Conservation (phyloP, 2,329 filamentous ascomycete genomes). For the Cercospora beticola region DNA sequence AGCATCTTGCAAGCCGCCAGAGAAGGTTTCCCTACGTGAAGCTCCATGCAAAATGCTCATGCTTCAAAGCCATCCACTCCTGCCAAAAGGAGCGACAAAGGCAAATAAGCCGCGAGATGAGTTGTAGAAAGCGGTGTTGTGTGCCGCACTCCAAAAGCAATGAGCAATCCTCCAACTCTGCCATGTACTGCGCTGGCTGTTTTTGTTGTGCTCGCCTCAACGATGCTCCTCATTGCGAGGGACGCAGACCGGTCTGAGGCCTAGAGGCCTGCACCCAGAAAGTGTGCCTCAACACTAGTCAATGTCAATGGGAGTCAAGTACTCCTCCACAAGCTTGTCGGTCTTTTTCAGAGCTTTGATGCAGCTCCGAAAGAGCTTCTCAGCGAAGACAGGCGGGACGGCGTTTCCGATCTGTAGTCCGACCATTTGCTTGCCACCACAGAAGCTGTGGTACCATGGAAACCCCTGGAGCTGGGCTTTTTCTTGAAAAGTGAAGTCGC, state of each 20-base stretch:
- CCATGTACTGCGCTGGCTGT: background rate
- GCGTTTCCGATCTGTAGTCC: slow-evolving; percentile 75
- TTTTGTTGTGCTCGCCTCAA: background rate
- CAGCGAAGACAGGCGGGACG: slow-evolving; percentile 53
- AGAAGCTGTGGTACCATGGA: slow-evolving; percentile 70
- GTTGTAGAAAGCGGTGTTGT: background rate
- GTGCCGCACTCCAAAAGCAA: background rate
- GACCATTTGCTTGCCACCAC: slow-evolving; percentile 50
- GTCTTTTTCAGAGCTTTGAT: slow-evolving; percentile 15
- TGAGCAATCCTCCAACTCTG: background rate
- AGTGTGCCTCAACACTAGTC: background rate
- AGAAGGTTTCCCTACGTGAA: background rate
- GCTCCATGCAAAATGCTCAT: background rate
- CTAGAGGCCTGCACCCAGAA: background rate
- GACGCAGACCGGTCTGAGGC: background rate
- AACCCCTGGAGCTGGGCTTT: slow-evolving; percentile 34
- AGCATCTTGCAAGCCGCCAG: background rate
- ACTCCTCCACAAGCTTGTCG: slow-evolving; percentile 18
- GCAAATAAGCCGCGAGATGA: no score
- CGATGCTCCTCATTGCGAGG: background rate
- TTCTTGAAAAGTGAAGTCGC: slow-evolving; percentile 67
- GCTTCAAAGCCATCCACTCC: background rate
- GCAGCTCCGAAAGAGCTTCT: slow-evolving; percentile 22
- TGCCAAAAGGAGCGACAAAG: background rate
- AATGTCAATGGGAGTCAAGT: background rate